A percentile compares a stretch with the other conserved stretches of the same genome.
phyloP scores from a whole-genome alignment of 177 flowering plant genomes.

The Vitis hybrid region DNA sequence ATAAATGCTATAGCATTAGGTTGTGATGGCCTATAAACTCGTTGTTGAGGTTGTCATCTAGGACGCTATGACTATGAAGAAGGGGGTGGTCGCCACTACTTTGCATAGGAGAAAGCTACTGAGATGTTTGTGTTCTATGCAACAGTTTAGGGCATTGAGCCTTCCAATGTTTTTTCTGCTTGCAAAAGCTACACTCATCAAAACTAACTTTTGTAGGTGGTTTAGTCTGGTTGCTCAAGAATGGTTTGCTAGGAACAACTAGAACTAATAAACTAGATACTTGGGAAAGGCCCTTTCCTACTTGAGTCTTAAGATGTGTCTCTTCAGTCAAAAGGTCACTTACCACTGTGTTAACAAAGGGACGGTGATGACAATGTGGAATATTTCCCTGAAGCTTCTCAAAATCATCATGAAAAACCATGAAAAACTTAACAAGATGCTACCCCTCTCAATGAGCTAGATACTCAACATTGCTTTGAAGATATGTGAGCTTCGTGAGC shows the following conservation, averaged over 20 bases:
- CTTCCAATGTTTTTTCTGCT: not conserved
- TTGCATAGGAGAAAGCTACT: too few relatives aligned
- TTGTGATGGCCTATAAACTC: too few relatives aligned
- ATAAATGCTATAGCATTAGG: too few relatives aligned
- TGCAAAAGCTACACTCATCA: not conserved
- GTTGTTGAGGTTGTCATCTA: too few relatives aligned
- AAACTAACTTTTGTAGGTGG: not conserved
- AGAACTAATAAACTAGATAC: not conserved
- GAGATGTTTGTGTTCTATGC: not conserved
- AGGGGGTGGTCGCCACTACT: too few relatives aligned
- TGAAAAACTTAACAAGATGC: too few relatives aligned
- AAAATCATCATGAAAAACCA: not conserved
- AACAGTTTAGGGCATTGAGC: not conserved
- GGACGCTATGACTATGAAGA: too few relatives aligned
- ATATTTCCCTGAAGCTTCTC: not conserved
- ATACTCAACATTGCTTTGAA: too few relatives aligned
- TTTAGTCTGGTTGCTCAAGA: not conserved
- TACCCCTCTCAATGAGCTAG: too few relatives aligned
- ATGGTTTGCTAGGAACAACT: not conserved
- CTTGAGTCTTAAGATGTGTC: not conserved
- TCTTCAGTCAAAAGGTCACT: not conserved
- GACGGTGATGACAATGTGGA: not conserved
- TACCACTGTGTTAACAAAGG: not conserved
- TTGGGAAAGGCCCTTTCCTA: not conserved
- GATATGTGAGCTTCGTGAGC: accelerated